Percentiles rank a stretch among this genome's conserved stretches.
Evolutionary conservation across 2,329 filamentous ascomycete species (phyloP).

Genomic region (Calonectria hawksworthii): DNA sequence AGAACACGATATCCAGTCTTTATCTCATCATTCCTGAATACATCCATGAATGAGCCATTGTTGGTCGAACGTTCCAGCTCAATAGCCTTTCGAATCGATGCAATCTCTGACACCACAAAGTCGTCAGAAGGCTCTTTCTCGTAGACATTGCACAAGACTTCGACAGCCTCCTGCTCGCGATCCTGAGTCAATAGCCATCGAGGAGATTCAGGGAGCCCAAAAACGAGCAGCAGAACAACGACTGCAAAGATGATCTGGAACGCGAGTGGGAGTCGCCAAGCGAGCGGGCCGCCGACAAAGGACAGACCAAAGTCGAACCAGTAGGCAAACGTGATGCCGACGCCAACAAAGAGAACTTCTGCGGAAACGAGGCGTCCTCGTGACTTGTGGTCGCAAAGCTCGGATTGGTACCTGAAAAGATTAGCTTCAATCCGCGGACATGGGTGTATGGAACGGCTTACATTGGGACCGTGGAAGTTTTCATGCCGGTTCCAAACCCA

Average conservation of each 20-base stretch:
- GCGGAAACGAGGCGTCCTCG: background rate
- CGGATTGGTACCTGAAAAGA: background rate
- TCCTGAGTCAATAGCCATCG: background rate
- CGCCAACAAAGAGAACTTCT: background rate
- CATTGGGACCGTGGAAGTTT: background rate
- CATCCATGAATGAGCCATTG: background rate
- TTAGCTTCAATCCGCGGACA: background rate
- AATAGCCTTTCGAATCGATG: background rate
- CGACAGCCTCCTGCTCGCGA: background rate
- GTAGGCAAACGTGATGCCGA: background rate
- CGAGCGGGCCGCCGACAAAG: background rate
- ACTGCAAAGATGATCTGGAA: background rate
- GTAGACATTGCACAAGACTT: background rate
- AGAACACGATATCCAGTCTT: background rate
- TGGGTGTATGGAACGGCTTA: background rate
- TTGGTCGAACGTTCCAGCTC: background rate
- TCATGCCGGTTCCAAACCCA: conserved; percentile 61
- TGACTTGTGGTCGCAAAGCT: background rate
- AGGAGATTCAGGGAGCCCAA: background rate
- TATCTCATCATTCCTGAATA: background rate
- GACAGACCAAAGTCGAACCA: background rate
- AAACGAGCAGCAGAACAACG: background rate
- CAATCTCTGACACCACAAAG: background rate
- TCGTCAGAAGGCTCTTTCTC: background rate
- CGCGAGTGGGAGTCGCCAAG: background rate